Evolutionary conservation across 2,329 filamentous ascomycete species (phyloP).

Genomic region (Mycosphaerelloides madeirae): DNA sequence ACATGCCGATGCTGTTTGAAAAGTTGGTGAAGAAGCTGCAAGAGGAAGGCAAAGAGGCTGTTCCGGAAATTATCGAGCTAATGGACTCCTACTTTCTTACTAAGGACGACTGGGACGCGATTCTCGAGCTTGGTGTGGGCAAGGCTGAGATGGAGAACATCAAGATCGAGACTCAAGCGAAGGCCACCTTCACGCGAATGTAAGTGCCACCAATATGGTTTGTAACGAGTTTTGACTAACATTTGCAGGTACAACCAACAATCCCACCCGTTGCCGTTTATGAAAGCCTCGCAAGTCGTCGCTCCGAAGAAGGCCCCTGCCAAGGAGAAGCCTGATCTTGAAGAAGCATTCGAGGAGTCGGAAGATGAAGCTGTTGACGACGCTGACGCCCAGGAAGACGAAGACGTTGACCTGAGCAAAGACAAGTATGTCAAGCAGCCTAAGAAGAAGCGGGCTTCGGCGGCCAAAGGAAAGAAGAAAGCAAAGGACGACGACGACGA

Average conservation of each 20-base stretch:
- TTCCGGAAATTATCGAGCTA: constrained; percentile 78
- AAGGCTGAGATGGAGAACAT: constrained; percentile 70
- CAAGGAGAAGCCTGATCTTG: constrained; percentile 81
- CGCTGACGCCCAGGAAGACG: constrained; percentile 44
- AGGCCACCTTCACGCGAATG: constrained; percentile 81
- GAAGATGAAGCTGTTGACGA: constrained; percentile 57
- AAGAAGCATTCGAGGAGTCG: constrained; percentile 92
- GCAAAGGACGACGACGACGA: constrained; percentile 64
- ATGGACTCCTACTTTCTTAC: constrained; percentile 98
- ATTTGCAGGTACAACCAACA: constrained; percentile 70
- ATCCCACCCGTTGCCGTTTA: constrained; percentile 88
- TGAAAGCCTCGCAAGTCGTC: constrained; percentile 77
- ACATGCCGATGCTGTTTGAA: constrained; percentile 82
- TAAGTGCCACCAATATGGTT: constrained; percentile 51
- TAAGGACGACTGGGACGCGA: constrained; percentile 87
- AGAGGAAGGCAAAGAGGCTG: constrained; percentile 72
- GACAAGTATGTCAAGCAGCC: constrained; percentile 96
- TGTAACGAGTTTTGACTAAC: constrained; percentile 17
- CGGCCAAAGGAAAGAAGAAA: constrained; percentile 55
- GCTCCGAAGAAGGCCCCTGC: constrained; percentile 66
- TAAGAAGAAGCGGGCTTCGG: constrained; percentile 60
- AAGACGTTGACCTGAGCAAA: constrained; percentile 80
- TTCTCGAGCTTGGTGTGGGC: constrained; percentile 86
- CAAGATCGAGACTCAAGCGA: constrained; percentile 78
- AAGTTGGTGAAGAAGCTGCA: constrained; percentile 71